These are phyloP conservation scores for Gremmenia infestans DNA, from an alignment of 2,329 filamentous ascomycete species.

Conservation along the genomic window DNA sequence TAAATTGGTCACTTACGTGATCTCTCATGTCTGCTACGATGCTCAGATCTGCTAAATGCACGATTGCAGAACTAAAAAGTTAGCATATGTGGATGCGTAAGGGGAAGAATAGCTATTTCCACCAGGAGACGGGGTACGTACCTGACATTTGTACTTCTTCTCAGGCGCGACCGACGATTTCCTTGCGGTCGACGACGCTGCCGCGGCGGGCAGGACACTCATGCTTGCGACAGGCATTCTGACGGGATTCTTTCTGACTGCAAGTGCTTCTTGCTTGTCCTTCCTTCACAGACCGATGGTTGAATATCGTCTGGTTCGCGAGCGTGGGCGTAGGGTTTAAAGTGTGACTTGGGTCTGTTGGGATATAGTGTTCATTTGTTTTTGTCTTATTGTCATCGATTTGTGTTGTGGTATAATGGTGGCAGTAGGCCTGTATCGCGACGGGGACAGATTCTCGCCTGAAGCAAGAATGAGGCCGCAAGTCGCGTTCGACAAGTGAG, in stretches of 20 bases:
- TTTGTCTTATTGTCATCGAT: constrained; percentile 50
- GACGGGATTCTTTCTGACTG: constrained; percentile 18
- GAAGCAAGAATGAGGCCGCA: constrained; percentile 17
- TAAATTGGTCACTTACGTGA: constrained; percentile 70
- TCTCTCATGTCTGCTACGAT: constrained; percentile 92
- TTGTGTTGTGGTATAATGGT: constrained; percentile 36
- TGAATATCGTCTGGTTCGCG: constrained; percentile 34
- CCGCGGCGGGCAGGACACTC: constrained; percentile 55
- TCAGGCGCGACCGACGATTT: constrained; percentile 77
- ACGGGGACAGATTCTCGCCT: constrained; percentile 21
- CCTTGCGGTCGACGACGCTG: constrained; percentile 64
- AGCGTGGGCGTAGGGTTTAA: constrained; percentile 57
- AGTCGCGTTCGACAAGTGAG: constrained; percentile 19
- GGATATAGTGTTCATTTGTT: constrained; percentile 49
- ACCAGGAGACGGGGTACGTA: too few species aligned
- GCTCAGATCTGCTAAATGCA: constrained; percentile 95
- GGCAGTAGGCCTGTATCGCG: constrained; percentile 28
- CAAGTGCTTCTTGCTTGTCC: constrained; percentile 8
- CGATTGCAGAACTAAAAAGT: constrained; percentile 71
- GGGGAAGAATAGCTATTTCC: too few species aligned
- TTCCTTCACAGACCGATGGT: constrained; percentile 32
- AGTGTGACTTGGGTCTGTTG: constrained; percentile 54
- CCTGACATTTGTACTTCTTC: constrained; percentile 97
- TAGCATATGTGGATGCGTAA: too few species aligned
- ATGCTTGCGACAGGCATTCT: constrained; percentile 60